phyloP scores from a whole-genome alignment of 2,329 filamentous ascomycete species.

The Pseudodiploospora longispora region DNA sequence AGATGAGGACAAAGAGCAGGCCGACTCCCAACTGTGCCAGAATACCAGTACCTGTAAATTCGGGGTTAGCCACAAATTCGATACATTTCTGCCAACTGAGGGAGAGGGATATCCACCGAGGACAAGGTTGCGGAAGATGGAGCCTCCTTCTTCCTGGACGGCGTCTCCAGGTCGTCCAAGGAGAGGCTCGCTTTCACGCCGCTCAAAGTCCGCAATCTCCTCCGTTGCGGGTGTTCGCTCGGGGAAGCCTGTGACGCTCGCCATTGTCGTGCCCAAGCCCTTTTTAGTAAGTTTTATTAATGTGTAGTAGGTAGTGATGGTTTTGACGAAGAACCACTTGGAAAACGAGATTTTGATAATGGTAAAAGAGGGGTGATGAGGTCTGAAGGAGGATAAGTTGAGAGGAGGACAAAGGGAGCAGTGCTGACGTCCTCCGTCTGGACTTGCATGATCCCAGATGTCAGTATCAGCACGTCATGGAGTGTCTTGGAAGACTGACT shows the following conservation, averaged over 20 bases:
- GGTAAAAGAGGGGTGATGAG: too few species aligned
- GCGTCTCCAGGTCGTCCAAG: slow-evolving; percentile 59
- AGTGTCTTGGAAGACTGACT: too few species aligned
- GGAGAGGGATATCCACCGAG: slow-evolving; percentile 49
- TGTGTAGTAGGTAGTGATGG: too few species aligned
- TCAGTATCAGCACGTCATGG: too few species aligned
- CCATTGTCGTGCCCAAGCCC: slow-evolving; percentile 38
- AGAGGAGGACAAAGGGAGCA: too few species aligned
- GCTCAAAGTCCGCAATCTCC: slow-evolving; percentile 15
- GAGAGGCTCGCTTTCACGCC: slow-evolving; percentile 33
- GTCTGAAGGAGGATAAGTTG: too few species aligned
- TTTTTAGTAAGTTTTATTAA: too few species aligned
- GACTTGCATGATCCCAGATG: too few species aligned
- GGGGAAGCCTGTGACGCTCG: slow-evolving; percentile 60
- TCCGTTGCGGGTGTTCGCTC: slow-evolving; percentile 29
- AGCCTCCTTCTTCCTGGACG: slow-evolving; percentile 55
- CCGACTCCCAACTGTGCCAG: slow-evolving; percentile 72
- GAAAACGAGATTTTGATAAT: too few species aligned
- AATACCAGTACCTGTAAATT: slow-evolving; percentile 61
- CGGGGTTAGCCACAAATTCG: neutral
- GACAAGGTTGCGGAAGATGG: slow-evolving; percentile 62
- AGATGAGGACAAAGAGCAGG: slow-evolving; percentile 68
- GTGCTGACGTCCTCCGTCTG: too few species aligned
- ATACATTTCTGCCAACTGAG: neutral
- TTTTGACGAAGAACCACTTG: too few species aligned